Evolutionary conservation across 2,329 filamentous ascomycete species (phyloP), one percentile per base, ranked within the genome.

Genomic region (Alternaria angustiovoidea): DNA sequence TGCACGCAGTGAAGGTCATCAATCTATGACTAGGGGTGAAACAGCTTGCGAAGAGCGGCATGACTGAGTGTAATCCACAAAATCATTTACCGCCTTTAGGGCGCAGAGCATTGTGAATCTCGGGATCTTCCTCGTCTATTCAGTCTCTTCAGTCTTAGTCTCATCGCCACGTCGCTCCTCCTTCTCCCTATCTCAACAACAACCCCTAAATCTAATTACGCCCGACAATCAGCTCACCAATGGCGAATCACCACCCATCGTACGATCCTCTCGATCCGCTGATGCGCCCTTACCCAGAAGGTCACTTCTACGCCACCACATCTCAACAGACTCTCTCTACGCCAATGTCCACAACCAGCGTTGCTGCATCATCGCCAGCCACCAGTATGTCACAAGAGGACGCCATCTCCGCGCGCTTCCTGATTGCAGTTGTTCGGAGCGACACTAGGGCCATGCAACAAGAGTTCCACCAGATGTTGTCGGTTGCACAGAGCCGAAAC

Each of bases 401-500:
- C 32, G 5, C 3, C 46, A 36, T 49, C 30, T 36, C 32, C 32
- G 20, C 30, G 20, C 32, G 46, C 20, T 49, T 49, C 46, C 14
- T 24, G 46, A 2, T n/a, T 5, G 46, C 46, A n/a, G 46, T 32
- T 36, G 22, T 38, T 11, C 22, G n/a, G 2, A n/a, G 32, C 20
- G 46, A 38, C 46, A 36, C 46, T 49, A 36, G 46, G 30, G 46
- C 30, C 32, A 49, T 49, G 46, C 46, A 49, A 26, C 46, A 49
- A 36, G 46, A 49, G 32, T 39, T 52, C n/a, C 46, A 52, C 30
- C 26, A 20, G 34, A 26, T 32, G 9, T n/a, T 22, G 32, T 46
- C 48, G 54, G 47, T 51, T 57, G 54, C 47, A 28, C 16, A 42
- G 18, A 46, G 22, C 30, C 22, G 47, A 36, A 28, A 34, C 54